phyloP scores from a whole-genome alignment of 108 stramenopile genomes.

The Epithemia pelagica region DNA sequence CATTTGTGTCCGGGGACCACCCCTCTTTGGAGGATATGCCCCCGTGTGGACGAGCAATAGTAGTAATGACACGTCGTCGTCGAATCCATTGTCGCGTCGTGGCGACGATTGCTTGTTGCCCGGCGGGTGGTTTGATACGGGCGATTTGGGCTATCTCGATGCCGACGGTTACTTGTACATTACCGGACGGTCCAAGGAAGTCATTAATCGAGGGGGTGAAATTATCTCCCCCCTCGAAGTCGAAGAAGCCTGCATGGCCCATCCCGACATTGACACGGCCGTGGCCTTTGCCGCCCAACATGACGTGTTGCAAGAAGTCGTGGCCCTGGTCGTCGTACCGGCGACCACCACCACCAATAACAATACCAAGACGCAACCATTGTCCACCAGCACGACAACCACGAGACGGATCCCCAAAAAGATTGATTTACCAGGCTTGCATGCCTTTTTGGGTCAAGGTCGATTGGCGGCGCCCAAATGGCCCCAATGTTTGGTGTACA shows the following conservation, averaged over 20 bases:
- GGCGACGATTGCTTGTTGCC: conserved; percentile 24
- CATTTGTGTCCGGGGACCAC: conserved; percentile 34
- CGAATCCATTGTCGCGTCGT: neutral
- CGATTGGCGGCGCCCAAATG: conserved; percentile 39
- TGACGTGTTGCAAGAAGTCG: conserved; percentile 51
- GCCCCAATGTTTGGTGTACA: conserved; percentile 54
- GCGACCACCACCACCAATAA: neutral
- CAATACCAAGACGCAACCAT: conserved; percentile 5
- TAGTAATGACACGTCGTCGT: conserved; percentile 4
- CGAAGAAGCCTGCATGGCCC: conserved; percentile 48
- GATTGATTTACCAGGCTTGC: conserved; percentile 35
- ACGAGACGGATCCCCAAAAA: neutral
- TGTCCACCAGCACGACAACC: conserved; percentile 2
- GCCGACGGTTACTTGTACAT: conserved; percentile 63
- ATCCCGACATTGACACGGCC: conserved; percentile 33
- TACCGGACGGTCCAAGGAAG: conserved; percentile 73
- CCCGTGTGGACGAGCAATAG: neutral
- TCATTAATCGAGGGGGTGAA: conserved; percentile 83
- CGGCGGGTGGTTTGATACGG: conserved; percentile 77
- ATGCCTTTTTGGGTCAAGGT: conserved; percentile 33
- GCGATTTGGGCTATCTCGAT: conserved; percentile 71
- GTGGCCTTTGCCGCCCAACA: conserved; percentile 54
- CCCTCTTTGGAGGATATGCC: conserved; percentile 36
- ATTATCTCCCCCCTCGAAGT: conserved; percentile 67
- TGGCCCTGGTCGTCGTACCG: conserved; percentile 55